Conservation (phyloP, 495 filamentous ascomycete genomes). For the Tuber umbilicatum region DNA sequence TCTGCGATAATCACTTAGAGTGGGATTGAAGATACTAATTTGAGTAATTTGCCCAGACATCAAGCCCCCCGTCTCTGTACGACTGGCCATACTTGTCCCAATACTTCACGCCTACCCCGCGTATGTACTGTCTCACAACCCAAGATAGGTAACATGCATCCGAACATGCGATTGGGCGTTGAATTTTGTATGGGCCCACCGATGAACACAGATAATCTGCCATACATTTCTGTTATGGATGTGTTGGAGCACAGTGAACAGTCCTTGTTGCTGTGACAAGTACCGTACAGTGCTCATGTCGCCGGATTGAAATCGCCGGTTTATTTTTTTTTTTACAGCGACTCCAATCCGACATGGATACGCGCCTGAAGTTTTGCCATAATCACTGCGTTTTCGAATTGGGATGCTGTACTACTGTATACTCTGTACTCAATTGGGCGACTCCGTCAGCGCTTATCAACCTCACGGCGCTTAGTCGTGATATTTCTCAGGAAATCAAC, state of each 20-base stretch:
- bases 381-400: neutral
- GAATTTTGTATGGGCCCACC: neutral
- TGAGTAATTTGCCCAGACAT: no score
- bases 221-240: no score
- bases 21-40: no score
- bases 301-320: neutral
- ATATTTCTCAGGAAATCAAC: neutral
- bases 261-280: no score
- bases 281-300: no score
- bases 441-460: neutral
- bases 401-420: neutral
- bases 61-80: no score
- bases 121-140: neutral
- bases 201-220: no score
- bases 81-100: no score
- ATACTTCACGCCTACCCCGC: no score
- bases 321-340: neutral
- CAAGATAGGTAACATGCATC: neutral
- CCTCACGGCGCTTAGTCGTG: neutral
- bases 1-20: no score
- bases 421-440: neutral
- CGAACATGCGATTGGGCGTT: neutral
- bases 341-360: no score
- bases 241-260: no score
- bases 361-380: neutral